Base-by-base conservation (phyloP, 164 flowering plant genomes). In the Protea cynaroides region DNA sequence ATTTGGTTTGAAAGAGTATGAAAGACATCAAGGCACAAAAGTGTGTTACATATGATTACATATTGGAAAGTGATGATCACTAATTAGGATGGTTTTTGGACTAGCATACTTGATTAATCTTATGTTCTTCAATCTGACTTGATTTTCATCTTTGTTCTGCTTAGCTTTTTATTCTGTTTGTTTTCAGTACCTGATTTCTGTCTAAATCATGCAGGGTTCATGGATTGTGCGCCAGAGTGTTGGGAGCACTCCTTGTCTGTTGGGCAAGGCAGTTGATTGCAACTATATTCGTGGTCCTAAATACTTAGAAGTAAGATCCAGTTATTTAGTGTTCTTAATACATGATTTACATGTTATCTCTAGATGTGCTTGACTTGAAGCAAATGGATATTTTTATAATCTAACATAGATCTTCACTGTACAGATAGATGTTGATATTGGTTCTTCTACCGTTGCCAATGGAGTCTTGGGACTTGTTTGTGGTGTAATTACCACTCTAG, bases 161-260 rank as follows among this genome's bases (percentile, higher is more conserved):
- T 55, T 24, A 0, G 7, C n/a, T 36, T 22, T 44, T 36, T 9
- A 23, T 59, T 12, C 6, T 47, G 11, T 25, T 22, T 59, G 34
- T 8, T 65, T 15, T 64, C 29, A 52, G 14, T 23, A 58, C 10
- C 61, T 64, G 55, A 64, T 58, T 40, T 62, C 56, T 37, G 44
- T 37, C 43, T 50, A 65, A 55, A 69, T 74, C 58, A 46, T 78
- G 73, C 81, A 95, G 97, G 99, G 99, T 22, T 92, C 97, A 50
- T 95, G 99, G 97, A 92, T 95, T 77, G 99, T 95, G 53, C 93
- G 97, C 8, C 99, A 95, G 76, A 95, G 99, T 83, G 99, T 92
- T 76, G 99, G 99, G 66, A 87, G 97, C 73, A 89, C 97, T 21
- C 99, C 99, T 57, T 95, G 99, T 78, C 75, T 95, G 56, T 69